Evolutionary conservation across 2,329 filamentous ascomycete genomes (phyloP).

Genomic region (Cytospora chrysosperma): DNA sequence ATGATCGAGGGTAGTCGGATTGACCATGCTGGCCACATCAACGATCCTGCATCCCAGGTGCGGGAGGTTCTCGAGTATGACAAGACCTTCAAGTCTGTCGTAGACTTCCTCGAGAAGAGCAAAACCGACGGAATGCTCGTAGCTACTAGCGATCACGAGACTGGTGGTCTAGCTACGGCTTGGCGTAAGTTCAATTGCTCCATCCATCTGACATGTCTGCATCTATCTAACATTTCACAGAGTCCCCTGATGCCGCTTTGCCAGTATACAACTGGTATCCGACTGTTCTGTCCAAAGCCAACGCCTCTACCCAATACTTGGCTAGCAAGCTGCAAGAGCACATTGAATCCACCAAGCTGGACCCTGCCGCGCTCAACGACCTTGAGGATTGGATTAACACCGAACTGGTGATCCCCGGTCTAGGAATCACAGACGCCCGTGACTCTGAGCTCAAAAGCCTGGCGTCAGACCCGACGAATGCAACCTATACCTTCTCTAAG

Average conservation of each 20-base stretch:
- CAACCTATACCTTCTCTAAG: constrained; percentile 66
- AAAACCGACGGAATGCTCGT: constrained; percentile 77
- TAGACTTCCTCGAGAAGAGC: constrained; percentile 79
- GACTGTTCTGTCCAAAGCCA: constrained; percentile 69
- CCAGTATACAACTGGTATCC: constrained; percentile 78
- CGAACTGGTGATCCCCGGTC: constrained; percentile 63
- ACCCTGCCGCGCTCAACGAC: constrained; percentile 35
- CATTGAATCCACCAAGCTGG: constrained; percentile 42
- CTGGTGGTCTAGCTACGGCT: constrained; percentile 81
- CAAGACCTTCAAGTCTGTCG: constrained; percentile 74
- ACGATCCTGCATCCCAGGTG: constrained; percentile 81
- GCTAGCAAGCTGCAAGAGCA: constrained; percentile 60
- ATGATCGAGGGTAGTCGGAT: constrained; percentile 98
- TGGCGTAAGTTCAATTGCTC: constrained; percentile 55
- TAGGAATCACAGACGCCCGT: constrained; percentile 75
- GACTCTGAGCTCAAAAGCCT: constrained; percentile 69
- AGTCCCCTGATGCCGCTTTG: constrained; percentile 36
- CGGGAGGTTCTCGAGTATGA: constrained; percentile 96
- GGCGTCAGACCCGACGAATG: constrained; percentile 54
- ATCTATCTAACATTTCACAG: constrained; percentile 8
- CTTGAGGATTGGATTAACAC: constrained; percentile 66
- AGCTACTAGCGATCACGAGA: constrained; percentile 93
- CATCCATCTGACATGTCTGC: background rate
- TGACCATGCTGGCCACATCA: constrained; percentile 87
- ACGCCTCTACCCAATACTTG: constrained; percentile 74